phyloP scores from a whole-genome alignment of 2,329 filamentous ascomycete genomes.

The Diaporthe citrichinensis region DNA sequence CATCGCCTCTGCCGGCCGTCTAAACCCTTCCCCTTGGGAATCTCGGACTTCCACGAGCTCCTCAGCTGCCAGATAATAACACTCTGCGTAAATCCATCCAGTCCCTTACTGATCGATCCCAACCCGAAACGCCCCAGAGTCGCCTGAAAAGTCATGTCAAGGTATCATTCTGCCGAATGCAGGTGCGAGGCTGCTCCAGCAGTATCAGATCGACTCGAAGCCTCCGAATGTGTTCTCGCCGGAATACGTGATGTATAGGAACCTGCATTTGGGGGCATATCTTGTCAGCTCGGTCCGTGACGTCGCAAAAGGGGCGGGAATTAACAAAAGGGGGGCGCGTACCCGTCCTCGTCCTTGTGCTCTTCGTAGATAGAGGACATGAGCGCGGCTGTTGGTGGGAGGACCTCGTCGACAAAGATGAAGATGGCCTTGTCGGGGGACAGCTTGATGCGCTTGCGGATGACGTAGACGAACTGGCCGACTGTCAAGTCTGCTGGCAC shows the following conservation, averaged over 20 bases:
- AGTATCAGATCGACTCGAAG: conserved; percentile 52
- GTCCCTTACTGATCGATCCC: conserved; percentile 37
- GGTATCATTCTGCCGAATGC: conserved; percentile 36
- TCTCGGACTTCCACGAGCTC: not conserved
- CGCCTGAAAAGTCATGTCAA: conserved; percentile 40
- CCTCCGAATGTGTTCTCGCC: conserved; percentile 98
- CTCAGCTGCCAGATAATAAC: conserved; percentile 27
- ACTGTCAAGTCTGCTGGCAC: conserved; percentile 98
- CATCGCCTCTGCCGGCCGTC: conserved; percentile 6
- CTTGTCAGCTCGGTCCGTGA: conserved; percentile 33
- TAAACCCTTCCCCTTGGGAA: conserved; percentile 12
- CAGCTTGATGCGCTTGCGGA: conserved; percentile 99
- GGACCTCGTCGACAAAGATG: conserved; percentile 99
- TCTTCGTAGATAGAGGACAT: conserved; percentile 99
- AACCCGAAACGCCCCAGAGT: conserved; percentile 41
- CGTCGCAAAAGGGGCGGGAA: not conserved
- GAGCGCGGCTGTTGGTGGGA: conserved; percentile 94
- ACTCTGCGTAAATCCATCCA: conserved; percentile 36
- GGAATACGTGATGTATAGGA: conserved; percentile 99
- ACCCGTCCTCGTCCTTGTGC: conserved; percentile 89
- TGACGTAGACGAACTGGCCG: conserved; percentile 98
- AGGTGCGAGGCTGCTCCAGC: conserved; percentile 15
- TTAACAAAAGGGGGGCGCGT: conserved; percentile 48
- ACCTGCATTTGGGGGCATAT: conserved; percentile 64
- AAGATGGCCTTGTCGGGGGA: conserved; percentile 99